phyloP scores from a whole-genome alignment of 495 filamentous ascomycete genomes.

The Parmelia sp. region DNA sequence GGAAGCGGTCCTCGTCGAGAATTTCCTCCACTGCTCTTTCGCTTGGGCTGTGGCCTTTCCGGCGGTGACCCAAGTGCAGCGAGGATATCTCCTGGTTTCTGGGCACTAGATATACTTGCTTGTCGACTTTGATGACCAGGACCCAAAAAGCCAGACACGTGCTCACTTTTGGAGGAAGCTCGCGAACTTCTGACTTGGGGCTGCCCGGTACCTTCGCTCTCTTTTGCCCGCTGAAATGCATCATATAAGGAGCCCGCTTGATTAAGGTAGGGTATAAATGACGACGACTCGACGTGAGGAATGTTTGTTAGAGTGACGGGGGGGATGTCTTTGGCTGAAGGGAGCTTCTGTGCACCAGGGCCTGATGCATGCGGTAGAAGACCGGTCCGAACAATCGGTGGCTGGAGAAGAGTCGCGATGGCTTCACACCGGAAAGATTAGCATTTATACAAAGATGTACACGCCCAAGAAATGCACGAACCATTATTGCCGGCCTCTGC shows the following conservation, averaged over 20 bases:
- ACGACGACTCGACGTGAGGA: conserved; percentile 66
- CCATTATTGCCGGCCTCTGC: conserved; percentile 78
- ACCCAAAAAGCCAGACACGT: neutral
- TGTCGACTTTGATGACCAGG: conserved; percentile 18
- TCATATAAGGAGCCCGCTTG: conserved; percentile 79
- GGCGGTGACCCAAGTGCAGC: conserved; percentile 35
- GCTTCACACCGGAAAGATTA: conserved; percentile 40
- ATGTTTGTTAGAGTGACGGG: conserved; percentile 91
- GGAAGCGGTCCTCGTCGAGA: conserved; percentile 51
- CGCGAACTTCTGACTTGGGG: conserved; percentile 29
- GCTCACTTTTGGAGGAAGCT: conserved; percentile 11
- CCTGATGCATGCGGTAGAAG: conserved; percentile 67
- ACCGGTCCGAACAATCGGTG: conserved; percentile 83
- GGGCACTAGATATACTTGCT: conserved; percentile 13
- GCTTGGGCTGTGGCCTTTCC: conserved; percentile 40
- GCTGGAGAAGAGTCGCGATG: conserved; percentile 87
- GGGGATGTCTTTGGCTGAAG: conserved; percentile 88
- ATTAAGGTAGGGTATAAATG: conserved; percentile 76
- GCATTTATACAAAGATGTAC: neutral
- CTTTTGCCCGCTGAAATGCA: conserved; percentile 70
- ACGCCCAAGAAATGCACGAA: conserved; percentile 28
- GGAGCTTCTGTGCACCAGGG: conserved; percentile 66
- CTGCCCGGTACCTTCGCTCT: conserved; percentile 53
- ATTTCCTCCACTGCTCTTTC: conserved; percentile 48
- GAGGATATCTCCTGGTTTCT: conserved; percentile 13